Evolutionary conservation across 2,329 filamentous ascomycete genomes (phyloP).

Genomic region (Onygenales sp.): DNA sequence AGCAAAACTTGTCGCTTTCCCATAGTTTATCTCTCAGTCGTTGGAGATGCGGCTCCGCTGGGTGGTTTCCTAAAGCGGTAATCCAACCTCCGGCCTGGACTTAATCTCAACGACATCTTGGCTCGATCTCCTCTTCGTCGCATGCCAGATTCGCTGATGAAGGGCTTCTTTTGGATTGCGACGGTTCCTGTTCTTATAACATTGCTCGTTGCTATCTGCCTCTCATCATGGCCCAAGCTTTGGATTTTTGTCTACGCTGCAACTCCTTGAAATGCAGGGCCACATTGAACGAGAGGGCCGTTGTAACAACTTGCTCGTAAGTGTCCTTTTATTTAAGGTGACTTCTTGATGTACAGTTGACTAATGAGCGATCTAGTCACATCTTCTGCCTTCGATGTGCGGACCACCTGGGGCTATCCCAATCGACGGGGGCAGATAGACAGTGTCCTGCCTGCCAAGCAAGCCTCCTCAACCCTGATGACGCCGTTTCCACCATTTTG

Average conservation of each 20-base stretch:
- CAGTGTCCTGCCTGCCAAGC: constrained; percentile 69
- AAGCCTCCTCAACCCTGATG: constrained; percentile 59
- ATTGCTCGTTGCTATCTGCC: neutral
- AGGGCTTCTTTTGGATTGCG: neutral
- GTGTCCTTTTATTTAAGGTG: constrained; percentile 14
- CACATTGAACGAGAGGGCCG: constrained; percentile 58
- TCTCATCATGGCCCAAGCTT: constrained; percentile 26
- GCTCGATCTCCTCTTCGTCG: neutral
- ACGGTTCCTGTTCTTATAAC: neutral
- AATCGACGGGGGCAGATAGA: constrained; percentile 42
- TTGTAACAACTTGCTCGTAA: constrained; percentile 85
- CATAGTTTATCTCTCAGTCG: no score
- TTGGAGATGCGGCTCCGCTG: neutral
- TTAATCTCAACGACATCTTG: neutral
- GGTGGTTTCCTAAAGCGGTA: constrained; percentile 1
- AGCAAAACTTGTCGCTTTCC: neutral
- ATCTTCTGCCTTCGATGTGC: constrained; percentile 76
- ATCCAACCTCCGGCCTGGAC: neutral
- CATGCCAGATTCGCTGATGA: neutral
- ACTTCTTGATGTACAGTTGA: constrained; percentile 6
- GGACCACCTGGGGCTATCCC: constrained; percentile 52
- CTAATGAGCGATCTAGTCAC: constrained; percentile 48
- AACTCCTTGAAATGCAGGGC: constrained; percentile 69
- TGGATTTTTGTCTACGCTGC: constrained; percentile 70
- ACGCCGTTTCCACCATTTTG: constrained; percentile 61